A percentile compares a stretch with the other conserved stretches of the same genome.
These are phyloP conservation scores for Gymnopilus dilepis DNA, from an alignment of 768 basidiomycete species.

Conservation along the genomic window DNA sequence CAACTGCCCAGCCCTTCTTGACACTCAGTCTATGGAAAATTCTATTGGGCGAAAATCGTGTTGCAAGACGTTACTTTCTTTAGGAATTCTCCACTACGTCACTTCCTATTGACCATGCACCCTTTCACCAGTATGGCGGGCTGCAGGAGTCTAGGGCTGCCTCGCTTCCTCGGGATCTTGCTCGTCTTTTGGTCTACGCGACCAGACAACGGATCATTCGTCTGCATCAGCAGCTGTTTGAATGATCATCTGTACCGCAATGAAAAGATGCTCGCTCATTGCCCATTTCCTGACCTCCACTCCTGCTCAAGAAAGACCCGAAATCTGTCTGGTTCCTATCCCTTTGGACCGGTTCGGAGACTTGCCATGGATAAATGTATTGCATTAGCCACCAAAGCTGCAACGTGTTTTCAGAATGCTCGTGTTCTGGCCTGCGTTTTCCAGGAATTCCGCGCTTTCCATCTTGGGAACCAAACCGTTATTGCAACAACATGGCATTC, in stretches of 20 bases:
- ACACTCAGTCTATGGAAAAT: too few species aligned
- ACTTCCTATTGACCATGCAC: background rate
- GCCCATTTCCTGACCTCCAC: background rate
- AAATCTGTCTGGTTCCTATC: background rate
- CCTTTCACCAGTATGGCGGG: background rate
- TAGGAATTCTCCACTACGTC: background rate
- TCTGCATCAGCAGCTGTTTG: background rate
- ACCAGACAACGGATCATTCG: slow-evolving; percentile 8
- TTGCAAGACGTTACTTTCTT: slow-evolving; percentile 1
- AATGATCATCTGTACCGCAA: slow-evolving; percentile 2
- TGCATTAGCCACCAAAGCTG: background rate
- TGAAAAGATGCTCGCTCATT: background rate
- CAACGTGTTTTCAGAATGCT: slow-evolving; percentile 12
- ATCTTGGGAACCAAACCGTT: slow-evolving; percentile 10
- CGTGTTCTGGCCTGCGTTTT: slow-evolving; percentile 1
- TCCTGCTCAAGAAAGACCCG: slow-evolving; percentile 5
- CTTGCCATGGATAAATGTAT: slow-evolving; percentile 2
- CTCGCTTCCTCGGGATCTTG: background rate
- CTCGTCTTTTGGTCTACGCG: background rate
- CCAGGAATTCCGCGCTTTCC: slow-evolving; percentile 12
- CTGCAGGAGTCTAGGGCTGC: background rate
- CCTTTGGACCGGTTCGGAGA: background rate
- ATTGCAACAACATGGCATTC: slow-evolving; percentile 4
- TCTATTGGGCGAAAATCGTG: too few species aligned
- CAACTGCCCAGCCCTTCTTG: background rate